Base-by-base conservation (phyloP, 805 yeast species). In the Candida ulmi region DNA sequence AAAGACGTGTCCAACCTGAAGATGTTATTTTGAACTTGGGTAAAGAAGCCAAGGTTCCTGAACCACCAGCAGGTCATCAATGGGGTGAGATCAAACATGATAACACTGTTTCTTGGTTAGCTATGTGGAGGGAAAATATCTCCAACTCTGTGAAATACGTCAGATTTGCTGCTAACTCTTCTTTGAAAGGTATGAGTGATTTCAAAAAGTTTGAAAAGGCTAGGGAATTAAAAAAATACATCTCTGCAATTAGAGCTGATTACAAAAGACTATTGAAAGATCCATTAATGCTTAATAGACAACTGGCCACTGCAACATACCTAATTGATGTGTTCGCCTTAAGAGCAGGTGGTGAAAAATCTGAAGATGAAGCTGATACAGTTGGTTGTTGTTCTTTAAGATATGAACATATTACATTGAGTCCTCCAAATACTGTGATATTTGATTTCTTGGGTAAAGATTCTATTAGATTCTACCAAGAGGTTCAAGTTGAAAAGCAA, bases 271-370 rank as follows among this genome's bases (percentile, higher is more conserved):
- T 81, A 60, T 65, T 91, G 45, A 84, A 82, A 51, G 82, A 84
- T 47, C 77, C 76, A 46, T 59, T 83, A 28, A 91, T 87, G 95
- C 72, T 78, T 37, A 87, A 84, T 39, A 74, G 98, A 46, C 98
- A 91, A 64, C 76, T 88, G 54, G 97, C 97, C 6, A 87, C 93
- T 1, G 96, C 96, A 3, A 87, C 91, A 35, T 91, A 91, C 61
- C 71, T 91, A 35, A 90, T 91, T 55, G 98, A 91, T 66, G 79
- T 83, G 3, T 81, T 91, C 55, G 98, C 98, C 0, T 72, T 91
- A 48, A 85, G 98, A 82, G 97, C 97, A 2, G 97, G 97, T 59
- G 96, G 97, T 52, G 97, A 91, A 62, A 91, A 91, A 60, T 83
- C 91, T 11, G 98, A 91, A 3, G 98, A 91, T 50, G 97, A 90